These are phyloP conservation scores for Yamadazyma diddensiae DNA, from an alignment of 1,139 yeast species.

Conservation along the genomic window DNA sequence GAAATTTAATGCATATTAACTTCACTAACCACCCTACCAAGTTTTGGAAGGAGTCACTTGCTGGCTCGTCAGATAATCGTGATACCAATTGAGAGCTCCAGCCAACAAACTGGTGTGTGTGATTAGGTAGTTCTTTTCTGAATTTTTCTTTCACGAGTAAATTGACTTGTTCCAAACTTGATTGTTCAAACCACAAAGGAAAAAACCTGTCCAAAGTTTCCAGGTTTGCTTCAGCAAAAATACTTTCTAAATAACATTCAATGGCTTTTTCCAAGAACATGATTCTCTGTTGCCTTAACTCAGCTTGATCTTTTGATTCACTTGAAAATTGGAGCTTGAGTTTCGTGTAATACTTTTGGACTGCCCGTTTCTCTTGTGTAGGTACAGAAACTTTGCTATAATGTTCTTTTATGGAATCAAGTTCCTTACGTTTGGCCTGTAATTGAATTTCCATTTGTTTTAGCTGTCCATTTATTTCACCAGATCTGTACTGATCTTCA, in stretches of 20 bases:
- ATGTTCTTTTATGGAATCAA: constrained; percentile 46
- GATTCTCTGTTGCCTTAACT: constrained; percentile 33
- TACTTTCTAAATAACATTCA: constrained; percentile 55
- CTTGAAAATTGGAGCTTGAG: constrained; percentile 45
- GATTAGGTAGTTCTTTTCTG: constrained; percentile 42
- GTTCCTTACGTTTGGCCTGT: constrained; percentile 38
- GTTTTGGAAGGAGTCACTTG: constrained; percentile 50
- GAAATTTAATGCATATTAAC: constrained; percentile 59
- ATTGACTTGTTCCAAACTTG: constrained; percentile 41
- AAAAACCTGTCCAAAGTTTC: constrained; percentile 75
- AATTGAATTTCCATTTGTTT: constrained; percentile 38
- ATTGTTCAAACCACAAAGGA: constrained; percentile 79
- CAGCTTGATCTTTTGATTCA: constrained; percentile 48
- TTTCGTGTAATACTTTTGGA: constrained; percentile 49
- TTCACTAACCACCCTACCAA: constrained; percentile 49
- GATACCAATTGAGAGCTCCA: constrained; percentile 88
- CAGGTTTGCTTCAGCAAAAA: constrained; percentile 46
- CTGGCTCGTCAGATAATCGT: constrained; percentile 49
- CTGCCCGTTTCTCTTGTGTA: constrained; percentile 41
- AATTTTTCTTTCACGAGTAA: constrained; percentile 28
- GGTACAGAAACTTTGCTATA: constrained; percentile 36
- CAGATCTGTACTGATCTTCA: constrained; percentile 57
- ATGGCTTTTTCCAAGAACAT: constrained; percentile 56
- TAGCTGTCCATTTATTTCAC: constrained; percentile 43
- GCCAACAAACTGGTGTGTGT: constrained; percentile 53